phyloP scores from a whole-genome alignment of 371 early-diverging fungal genomes.

The Sporodiniella umbellata region DNA sequence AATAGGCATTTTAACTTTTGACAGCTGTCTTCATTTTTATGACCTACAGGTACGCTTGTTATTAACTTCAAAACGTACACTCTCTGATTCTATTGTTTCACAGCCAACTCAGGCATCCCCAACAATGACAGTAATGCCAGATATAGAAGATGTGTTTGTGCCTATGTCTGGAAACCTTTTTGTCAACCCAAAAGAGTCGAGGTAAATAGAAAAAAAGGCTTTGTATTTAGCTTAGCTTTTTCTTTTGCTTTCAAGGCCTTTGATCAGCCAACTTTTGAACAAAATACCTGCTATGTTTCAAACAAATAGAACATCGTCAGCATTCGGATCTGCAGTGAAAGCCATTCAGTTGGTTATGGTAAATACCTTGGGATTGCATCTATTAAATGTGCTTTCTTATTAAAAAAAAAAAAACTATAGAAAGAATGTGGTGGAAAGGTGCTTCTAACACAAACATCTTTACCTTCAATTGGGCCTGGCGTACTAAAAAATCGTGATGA shows the following conservation, averaged over 20 bases:
- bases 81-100: slow-evolving; percentile 1
- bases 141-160: slow-evolving; percentile 89
- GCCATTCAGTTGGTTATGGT: slow-evolving; percentile 76
- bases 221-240: slow-evolving; percentile 3
- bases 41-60: slow-evolving; percentile 85
- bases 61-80: no score
- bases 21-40: slow-evolving; percentile 93
- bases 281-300: slow-evolving; percentile 79
- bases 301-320: slow-evolving; percentile 67
- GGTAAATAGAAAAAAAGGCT: slow-evolving; percentile 12
- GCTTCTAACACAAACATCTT: slow-evolving; percentile 74
- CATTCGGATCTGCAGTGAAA: slow-evolving; percentile 82
- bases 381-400: neutral
- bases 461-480: slow-evolving; percentile 89
- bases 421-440: slow-evolving; percentile 83
- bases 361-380: slow-evolving; percentile 1
- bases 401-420: slow-evolving; percentile 29
- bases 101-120: slow-evolving; percentile 77
- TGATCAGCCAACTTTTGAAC: slow-evolving; percentile 81
- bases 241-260: no score
- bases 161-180: slow-evolving; percentile 81
- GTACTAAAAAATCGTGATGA: slow-evolving; percentile 84
- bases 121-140: slow-evolving; percentile 95
- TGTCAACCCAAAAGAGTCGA: slow-evolving; percentile 79
- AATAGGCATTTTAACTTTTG: slow-evolving; percentile 90